Conservation (phyloP, 2,329 filamentous ascomycete species). For the Phyllosticta capitalensis region DNA sequence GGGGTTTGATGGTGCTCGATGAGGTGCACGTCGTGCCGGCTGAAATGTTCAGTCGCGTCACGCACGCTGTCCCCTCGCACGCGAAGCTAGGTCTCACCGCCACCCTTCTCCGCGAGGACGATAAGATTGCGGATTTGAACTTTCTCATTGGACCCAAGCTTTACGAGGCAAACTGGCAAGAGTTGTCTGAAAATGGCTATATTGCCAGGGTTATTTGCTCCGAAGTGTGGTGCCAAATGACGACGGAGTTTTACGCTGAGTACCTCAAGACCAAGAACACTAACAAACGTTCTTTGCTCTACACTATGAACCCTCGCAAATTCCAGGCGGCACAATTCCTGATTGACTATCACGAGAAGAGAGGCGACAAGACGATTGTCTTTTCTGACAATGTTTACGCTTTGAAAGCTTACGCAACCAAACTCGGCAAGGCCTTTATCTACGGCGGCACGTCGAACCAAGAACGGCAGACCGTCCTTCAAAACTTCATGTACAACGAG, state of each 20-base stretch:
- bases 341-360: slow-evolving; percentile 93
- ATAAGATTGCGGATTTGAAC: slow-evolving; percentile 96
- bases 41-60: slow-evolving; percentile 91
- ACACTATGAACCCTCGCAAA: slow-evolving; percentile 96
- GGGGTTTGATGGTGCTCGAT: slow-evolving; percentile 94
- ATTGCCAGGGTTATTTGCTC: slow-evolving; percentile 97
- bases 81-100: slow-evolving; percentile 92
- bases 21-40: slow-evolving; percentile 98
- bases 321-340: slow-evolving; percentile 96
- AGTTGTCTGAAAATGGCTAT: slow-evolving; percentile 90
- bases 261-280: slow-evolving; percentile 62
- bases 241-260: slow-evolving; percentile 92
- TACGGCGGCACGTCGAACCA: slow-evolving; percentile 79
- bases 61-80: slow-evolving; percentile 85
- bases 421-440: slow-evolving; percentile 79
- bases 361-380: slow-evolving; percentile 96
- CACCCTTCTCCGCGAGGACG: slow-evolving; percentile 87
- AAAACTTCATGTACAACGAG: slow-evolving; percentile 92
- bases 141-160: slow-evolving; percentile 96
- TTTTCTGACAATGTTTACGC: slow-evolving; percentile 98
- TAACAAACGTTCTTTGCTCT: slow-evolving; percentile 60
- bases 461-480: slow-evolving; percentile 77
- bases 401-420: slow-evolving; percentile 72
- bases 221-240: slow-evolving; percentile 99
- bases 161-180: slow-evolving; percentile 99